Base-by-base conservation (phyloP, 169 alveolate species). In the Eimeria acervulina region DNA sequence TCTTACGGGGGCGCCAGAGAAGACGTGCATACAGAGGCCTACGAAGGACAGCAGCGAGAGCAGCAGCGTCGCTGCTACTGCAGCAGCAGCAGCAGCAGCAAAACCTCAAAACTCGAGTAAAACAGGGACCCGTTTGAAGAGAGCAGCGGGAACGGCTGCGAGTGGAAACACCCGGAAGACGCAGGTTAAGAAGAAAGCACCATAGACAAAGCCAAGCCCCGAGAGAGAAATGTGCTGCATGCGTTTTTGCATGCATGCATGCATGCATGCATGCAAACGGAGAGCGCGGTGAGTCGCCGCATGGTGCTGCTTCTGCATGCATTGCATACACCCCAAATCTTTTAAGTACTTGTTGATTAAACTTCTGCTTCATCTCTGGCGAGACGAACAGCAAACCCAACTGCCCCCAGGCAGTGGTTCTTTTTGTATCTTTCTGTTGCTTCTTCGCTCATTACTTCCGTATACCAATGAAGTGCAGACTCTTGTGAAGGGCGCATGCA, bases 31-130 rank as follows among this genome's bases (percentile, higher is more conserved):
- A 42, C 80, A 68, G 23, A 68, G 12, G 51, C 7, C 55, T 5
- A n/a, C 84, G 84, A 72, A 72, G 42, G 89, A 66, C 6, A 23
- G 61, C 38, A 28, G 63, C 52, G 26, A 26, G 33, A 78, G 89
- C 89, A 38, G 68, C 66, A 44, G 61, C 38, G 36, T 23, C 8
- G 61, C 87, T 33, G 61, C 87, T 33, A 21, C 55, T 5, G 74
- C 92, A 55, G 76, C 74, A 55, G 92, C 72, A 84, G 40, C 47
- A 40, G 42, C 90, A 80, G 68, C 90, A 80, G 26, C 90, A 26
- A 80, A 80, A 44, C 47, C 90, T 40, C 4, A 21, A 47, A 80
- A 80, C 68, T 40, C 55, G 59, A 47, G 21, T 12, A 84, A 52
- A 78, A 40, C 92, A 13, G 92, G 92, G 33, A 84, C 92, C 36